These are phyloP conservation scores for Medicago lupulina DNA, from an alignment of 306 rosid genomes.

Conservation along the genomic window DNA sequence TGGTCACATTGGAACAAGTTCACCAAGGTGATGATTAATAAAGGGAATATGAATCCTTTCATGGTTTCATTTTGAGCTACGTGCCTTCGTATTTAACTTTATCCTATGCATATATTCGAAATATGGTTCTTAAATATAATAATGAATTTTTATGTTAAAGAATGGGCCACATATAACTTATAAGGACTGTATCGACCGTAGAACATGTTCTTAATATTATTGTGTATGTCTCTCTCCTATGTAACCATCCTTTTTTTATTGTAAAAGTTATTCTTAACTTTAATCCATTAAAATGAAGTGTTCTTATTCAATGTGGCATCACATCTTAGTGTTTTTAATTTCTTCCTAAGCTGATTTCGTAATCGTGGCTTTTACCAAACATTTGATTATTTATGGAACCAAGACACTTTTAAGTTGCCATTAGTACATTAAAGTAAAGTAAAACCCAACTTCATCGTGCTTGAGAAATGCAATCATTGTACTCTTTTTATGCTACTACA, in stretches of 20 bases:
- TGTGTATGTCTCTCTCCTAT: not conserved
- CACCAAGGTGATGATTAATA: slow-evolving; percentile 38
- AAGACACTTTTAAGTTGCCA: not conserved
- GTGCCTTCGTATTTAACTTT: slow-evolving; percentile 9
- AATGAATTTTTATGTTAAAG: not conserved
- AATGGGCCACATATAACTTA: too few relatives aligned
- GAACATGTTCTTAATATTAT: not conserved
- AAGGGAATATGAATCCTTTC: slow-evolving; percentile 37
- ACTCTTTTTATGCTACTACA: not conserved
- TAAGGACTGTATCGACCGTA: too few relatives aligned
- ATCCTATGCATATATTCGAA: not conserved
- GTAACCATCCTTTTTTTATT: not conserved
- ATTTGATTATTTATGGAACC: not conserved
- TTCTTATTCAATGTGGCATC: not conserved
- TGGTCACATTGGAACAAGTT: slow-evolving; percentile 37
- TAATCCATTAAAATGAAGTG: not conserved
- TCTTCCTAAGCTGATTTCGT: not conserved
- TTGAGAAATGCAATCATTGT: slow-evolving; percentile 21
- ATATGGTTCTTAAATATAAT: not conserved
- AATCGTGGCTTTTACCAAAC: not conserved
- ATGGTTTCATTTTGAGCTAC: not conserved
- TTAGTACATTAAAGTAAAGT: not conserved
- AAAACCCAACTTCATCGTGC: slow-evolving; percentile 23
- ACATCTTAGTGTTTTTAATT: not conserved
- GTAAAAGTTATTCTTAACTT: not conserved